These are phyloP conservation scores for Pseudophaeomoniella oleicola DNA, from an alignment of 2,329 filamentous ascomycete genomes.

Conservation along the genomic window DNA sequence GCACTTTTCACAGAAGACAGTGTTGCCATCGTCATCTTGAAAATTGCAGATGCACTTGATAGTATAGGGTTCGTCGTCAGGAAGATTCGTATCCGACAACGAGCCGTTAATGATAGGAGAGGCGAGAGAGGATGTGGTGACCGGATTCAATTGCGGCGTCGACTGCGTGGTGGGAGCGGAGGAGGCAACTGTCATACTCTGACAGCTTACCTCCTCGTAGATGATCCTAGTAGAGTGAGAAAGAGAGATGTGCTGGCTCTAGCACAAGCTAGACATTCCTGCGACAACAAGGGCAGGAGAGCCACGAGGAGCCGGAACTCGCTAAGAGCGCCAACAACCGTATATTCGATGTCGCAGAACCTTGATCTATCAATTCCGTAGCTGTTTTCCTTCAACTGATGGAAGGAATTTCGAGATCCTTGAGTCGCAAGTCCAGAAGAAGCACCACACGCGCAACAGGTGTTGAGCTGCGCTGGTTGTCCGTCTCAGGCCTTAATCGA, in stretches of 20 bases:
- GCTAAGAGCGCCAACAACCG: too few relatives aligned
- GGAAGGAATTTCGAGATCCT: too few relatives aligned
- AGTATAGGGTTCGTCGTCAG: constrained; percentile 49
- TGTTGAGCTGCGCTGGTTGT: too few relatives aligned
- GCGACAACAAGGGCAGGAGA: neutral
- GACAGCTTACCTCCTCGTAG: constrained; percentile 33
- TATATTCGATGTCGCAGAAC: too few relatives aligned
- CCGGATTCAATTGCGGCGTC: constrained; percentile 29
- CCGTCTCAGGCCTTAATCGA: too few relatives aligned
- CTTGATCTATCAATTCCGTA: too few relatives aligned
- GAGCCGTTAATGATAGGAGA: constrained; percentile 27
- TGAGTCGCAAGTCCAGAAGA: too few relatives aligned
- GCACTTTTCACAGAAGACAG: constrained; percentile 89
- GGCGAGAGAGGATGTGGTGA: constrained; percentile 25
- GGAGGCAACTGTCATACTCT: constrained; percentile 40
- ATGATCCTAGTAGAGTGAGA: too few relatives aligned
- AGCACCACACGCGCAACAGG: too few relatives aligned
- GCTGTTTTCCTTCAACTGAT: too few relatives aligned
- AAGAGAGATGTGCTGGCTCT: too few relatives aligned
- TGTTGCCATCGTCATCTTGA: constrained; percentile 90
- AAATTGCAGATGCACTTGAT: constrained; percentile 97
- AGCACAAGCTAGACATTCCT: neutral
- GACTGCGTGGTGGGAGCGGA: constrained; percentile 33
- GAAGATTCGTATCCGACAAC: constrained; percentile 23
- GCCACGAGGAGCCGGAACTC: neutral